Evolutionary conservation across 2,329 filamentous ascomycete genomes (phyloP).

Genomic region (Penicillium paneum): DNA sequence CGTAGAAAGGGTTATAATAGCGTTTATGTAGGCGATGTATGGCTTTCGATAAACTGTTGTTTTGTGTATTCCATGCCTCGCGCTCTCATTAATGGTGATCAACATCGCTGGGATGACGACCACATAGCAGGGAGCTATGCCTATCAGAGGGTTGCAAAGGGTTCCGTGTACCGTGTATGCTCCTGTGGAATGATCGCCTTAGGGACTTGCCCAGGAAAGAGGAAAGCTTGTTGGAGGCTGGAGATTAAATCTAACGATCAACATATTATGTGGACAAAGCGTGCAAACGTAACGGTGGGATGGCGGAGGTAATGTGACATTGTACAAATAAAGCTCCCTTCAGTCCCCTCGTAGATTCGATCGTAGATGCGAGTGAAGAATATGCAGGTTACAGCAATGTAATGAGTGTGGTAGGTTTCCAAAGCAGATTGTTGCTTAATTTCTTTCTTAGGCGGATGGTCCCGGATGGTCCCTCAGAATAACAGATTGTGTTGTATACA

Average conservation of each 20-base stretch:
- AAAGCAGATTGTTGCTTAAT: background rate
- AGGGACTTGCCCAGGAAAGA: background rate
- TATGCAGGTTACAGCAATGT: background rate
- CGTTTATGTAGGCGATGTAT: conserved; percentile 15
- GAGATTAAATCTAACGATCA: background rate
- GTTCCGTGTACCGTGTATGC: background rate
- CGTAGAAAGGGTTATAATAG: conserved; percentile 7
- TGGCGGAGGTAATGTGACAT: background rate
- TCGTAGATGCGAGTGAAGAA: background rate
- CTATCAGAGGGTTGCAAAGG: conserved; percentile 10
- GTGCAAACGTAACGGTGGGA: background rate
- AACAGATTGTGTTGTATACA: background rate
- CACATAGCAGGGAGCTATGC: conserved; percentile 13
- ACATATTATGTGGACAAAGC: background rate
- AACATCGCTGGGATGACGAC: conserved; percentile 15
- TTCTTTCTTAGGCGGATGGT: too few species aligned
- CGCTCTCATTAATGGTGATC: conserved; percentile 14
- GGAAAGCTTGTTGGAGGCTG: background rate
- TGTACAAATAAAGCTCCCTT: background rate
- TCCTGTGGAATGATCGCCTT: conserved; percentile 21
- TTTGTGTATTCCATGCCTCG: conserved; percentile 17
- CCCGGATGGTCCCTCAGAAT: background rate
- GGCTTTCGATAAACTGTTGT: conserved; percentile 10
- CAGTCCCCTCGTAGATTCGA: background rate
- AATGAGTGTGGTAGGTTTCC: too few species aligned